Evolutionary conservation across 108 stramenopile species (phyloP), one percentile per base, ranked within the genome.

Genomic region (Skeletonema grethae): DNA sequence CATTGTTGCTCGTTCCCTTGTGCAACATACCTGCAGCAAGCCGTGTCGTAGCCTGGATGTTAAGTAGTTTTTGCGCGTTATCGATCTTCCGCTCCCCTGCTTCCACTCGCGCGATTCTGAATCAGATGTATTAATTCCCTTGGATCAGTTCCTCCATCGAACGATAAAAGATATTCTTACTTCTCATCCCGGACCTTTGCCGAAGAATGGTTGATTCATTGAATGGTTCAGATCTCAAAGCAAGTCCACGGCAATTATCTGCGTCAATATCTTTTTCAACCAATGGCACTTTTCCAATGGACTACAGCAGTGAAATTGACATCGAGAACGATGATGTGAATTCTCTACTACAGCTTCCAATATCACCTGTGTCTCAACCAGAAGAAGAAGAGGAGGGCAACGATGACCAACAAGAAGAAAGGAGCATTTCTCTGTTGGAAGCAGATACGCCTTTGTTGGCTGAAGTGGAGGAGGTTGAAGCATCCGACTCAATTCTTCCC

Each of bases 281-380:
- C 5, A 15, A 43, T 32, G 46, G 16, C 22, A 64, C 63, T 34
- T 73, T 63, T 50, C 63, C 63, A 29, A 10, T 73, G 56, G 64
- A 73, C 3, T 73, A 73, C 5, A 73, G 73, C 39, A 65, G 32
- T 46, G 73, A 73, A 31, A 50, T 50, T 50, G 50, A 53, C 22
- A n/a, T n/a, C n/a, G 25, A 28, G 25, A n/a, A 24, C 50, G 8
- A 22, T 8, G 6, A 53, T 5, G 50, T 1, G 5, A 53, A 30
- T 39, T 20, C 16, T 8, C 25, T 28, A 18, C 22, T 29, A 28
- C 11, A 32, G 28, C 25, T 61, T 61, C 74, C 72, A 43, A 57
- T 73, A 30, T 75, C 74, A 20, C 74, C 74, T 1, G 74, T 75
- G 18, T 61, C 58, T 29, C 65, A 43, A 43, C 2, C 2, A 24